These are phyloP conservation scores for Xylaria cubensis DNA, from an alignment of 495 filamentous ascomycete genomes.

Conservation along the genomic window DNA sequence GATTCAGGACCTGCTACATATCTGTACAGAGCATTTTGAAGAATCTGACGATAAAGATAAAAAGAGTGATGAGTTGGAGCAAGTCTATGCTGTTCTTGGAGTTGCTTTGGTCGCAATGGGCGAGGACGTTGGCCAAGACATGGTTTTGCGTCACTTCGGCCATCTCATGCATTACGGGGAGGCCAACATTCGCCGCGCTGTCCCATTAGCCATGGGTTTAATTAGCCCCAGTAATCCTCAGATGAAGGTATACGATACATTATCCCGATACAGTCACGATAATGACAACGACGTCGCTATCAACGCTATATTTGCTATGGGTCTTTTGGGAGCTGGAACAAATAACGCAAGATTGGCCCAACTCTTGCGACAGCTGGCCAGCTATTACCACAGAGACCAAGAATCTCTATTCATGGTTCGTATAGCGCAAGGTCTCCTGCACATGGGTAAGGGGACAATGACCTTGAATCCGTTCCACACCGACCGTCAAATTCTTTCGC, in stretches of 20 bases:
- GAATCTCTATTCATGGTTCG: constrained; percentile 98
- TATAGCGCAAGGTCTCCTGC: constrained; percentile 94
- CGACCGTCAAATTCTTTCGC: constrained; percentile 91
- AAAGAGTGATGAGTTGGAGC: constrained; percentile 90
- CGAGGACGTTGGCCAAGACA: constrained; percentile 97
- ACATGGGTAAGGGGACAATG: constrained; percentile 99
- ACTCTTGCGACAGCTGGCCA: constrained; percentile 90
- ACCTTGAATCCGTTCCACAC: constrained; percentile 97
- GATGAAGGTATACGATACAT: constrained; percentile 99
- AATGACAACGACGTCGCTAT: constrained; percentile 98
- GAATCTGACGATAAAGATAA: constrained; percentile 89
- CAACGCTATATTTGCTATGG: constrained; percentile 99
- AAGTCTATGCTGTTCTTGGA: constrained; percentile 94
- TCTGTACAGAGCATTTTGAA: constrained; percentile 97
- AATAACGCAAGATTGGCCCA: constrained; percentile 98
- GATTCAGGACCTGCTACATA: constrained; percentile 92
- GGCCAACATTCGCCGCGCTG: constrained; percentile 92
- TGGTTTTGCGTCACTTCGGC: constrained; percentile 96
- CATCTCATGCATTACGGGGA: constrained; percentile 99
- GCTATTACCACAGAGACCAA: constrained; percentile 96
- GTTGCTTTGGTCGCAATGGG: constrained; percentile 96
- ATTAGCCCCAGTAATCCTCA: constrained; percentile 97
- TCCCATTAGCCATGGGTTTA: constrained; percentile 96
- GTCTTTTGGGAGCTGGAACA: constrained; percentile 92
- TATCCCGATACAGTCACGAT: constrained; percentile 98